Base-by-base conservation (phyloP, 768 basidiomycete species). In the Kwoniella sp. region DNA sequence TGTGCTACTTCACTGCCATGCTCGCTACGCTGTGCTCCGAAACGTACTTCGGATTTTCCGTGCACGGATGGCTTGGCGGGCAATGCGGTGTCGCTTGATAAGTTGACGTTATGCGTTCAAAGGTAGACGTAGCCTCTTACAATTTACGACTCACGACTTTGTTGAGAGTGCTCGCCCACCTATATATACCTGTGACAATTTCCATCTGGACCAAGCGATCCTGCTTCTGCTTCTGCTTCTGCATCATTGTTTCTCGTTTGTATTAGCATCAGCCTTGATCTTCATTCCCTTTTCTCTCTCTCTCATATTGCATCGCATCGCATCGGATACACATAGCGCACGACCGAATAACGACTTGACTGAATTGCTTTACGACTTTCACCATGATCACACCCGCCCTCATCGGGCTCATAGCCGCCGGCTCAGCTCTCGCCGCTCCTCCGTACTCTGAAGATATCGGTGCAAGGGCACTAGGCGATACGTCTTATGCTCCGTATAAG, bases 401-500 rank as follows among this genome's bases (percentile, higher is more conserved):
- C 12, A 15, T 52, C 3, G 48, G 26, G 1, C 24, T 56, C 8
- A 10, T 58, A 1, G 56, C 55, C 33, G 22, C 56, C 22, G 30
- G 55, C 6, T 56, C 25, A 25, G 56, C 51, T 36, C 52, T 62
- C 54, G 60, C 60, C 53, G 52, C 60, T 26, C 60, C 53, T 15
- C 53, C 53, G 22, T 25, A 33, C 12, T 40, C 51, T 46, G 24
- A 46, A 27, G 53, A 62, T 21, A 24, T 58, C n/a, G 62, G 46
- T 12, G 21, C 37, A 4, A 50, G 62, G 36, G 53, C 33, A 5
- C 26, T 64, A 13, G 25, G 22, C 9, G 62, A 64, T 46, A 53
- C 59, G 55, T 56, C 62, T 1, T 78, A 74, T 63, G 71, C 71
- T n/a, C 77, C 77, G 24, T 76, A 73, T 47, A 50, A 70, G 19